Evolutionary conservation across 2,329 filamentous ascomycete genomes (phyloP).

Genomic region (Fusarium avenaceum): DNA sequence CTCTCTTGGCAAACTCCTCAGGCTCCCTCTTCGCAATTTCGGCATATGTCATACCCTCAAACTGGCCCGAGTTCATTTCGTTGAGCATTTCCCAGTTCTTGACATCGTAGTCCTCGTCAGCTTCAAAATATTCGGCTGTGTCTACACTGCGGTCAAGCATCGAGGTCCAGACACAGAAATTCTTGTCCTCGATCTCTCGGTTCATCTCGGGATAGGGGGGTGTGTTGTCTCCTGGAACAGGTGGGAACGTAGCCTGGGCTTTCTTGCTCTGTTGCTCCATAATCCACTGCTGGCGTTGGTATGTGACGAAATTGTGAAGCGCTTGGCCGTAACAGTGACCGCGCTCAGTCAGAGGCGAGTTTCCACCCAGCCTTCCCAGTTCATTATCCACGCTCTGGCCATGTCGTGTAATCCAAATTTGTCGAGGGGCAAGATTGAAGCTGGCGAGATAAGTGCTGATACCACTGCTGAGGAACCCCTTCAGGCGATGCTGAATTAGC

Average conservation of each 20-base stretch:
- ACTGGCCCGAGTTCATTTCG: slow-evolving; percentile 91
- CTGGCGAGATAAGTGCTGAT: slow-evolving; percentile 96
- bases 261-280: slow-evolving; percentile 84
- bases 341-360: slow-evolving; percentile 85
- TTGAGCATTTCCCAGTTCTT: slow-evolving; percentile 99
- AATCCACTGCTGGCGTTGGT: slow-evolving; percentile 85
- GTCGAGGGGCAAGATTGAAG: slow-evolving; percentile 93
- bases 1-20: slow-evolving; percentile 84
- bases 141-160: slow-evolving; percentile 94
- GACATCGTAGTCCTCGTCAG: slow-evolving; percentile 92
- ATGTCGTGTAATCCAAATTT: slow-evolving; percentile 98
- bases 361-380: slow-evolving; percentile 88
- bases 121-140: slow-evolving; percentile 89
- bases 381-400: slow-evolving; percentile 92
- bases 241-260: slow-evolving; percentile 85
- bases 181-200: slow-evolving; percentile 79
- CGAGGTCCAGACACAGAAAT: slow-evolving; percentile 98
- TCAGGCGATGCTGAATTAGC: slow-evolving; percentile 88
- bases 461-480: slow-evolving; percentile 90
- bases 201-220: slow-evolving; percentile 92
- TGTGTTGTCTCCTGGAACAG: slow-evolving; percentile 89
- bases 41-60: slow-evolving; percentile 95
- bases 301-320: slow-evolving; percentile 85
- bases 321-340: slow-evolving; percentile 84
- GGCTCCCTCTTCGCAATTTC: slow-evolving; percentile 85